Evolutionary conservation across 2,329 filamentous ascomycete species (phyloP).

Genomic region (Coniochaeta prunicola): DNA sequence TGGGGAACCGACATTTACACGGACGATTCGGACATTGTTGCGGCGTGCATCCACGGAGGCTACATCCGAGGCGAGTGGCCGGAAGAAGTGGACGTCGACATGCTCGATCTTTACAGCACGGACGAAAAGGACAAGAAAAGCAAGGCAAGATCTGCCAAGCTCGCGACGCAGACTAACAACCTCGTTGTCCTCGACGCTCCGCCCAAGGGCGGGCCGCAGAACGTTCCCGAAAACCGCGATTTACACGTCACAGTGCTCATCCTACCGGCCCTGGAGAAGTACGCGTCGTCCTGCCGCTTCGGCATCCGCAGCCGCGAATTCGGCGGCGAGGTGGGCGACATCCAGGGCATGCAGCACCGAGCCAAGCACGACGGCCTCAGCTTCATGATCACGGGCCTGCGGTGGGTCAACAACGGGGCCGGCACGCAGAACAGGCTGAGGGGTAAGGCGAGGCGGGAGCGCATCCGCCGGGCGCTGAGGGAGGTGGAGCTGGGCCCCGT

Average conservation of each 20-base stretch:
- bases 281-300: slow-evolving; percentile 66
- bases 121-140: slow-evolving; percentile 21
- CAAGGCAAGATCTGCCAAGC: slow-evolving; percentile 15
- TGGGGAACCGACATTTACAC: slow-evolving; percentile 96
- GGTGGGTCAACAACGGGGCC: slow-evolving; percentile 77
- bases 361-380: slow-evolving; percentile 73
- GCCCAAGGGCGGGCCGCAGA: slow-evolving; percentile 53
- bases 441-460: slow-evolving; percentile 47
- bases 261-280: slow-evolving; percentile 70
- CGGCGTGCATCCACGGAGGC: slow-evolving; percentile 86
- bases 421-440: slow-evolving; percentile 48
- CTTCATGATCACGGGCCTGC: slow-evolving; percentile 73
- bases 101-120: slow-evolving; percentile 49
- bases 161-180: slow-evolving; percentile 25
- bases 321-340: slow-evolving; percentile 46
- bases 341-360: slow-evolving; percentile 23
- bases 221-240: slow-evolving; percentile 62
- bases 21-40: slow-evolving; percentile 89
- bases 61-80: slow-evolving; percentile 88
- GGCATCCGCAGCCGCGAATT: slow-evolving; percentile 80
- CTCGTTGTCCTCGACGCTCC: slow-evolving; percentile 43
- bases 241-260: slow-evolving; percentile 82
- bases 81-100: slow-evolving; percentile 63
- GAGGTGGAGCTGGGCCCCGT: slow-evolving; percentile 37
- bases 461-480: slow-evolving; percentile 48